phyloP scores from a whole-genome alignment of 2,329 filamentous ascomycete species.

The Pseudocercospora macadamiae region DNA sequence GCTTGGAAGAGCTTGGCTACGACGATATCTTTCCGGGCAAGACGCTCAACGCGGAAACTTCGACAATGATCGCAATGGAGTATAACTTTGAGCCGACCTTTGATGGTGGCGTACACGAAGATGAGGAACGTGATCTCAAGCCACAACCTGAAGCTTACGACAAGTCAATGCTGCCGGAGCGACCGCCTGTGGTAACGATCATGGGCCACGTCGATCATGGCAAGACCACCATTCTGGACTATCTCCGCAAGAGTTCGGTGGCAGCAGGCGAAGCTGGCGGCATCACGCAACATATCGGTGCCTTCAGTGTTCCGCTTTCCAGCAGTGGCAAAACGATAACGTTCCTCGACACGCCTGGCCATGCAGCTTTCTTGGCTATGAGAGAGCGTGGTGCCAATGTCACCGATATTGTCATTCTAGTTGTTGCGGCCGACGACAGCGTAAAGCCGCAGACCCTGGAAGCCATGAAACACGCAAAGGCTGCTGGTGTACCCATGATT shows the following conservation, averaged over 20 bases:
- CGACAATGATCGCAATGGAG: conserved; percentile 85
- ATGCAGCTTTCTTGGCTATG: conserved; percentile 95
- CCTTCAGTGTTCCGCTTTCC: conserved; percentile 85
- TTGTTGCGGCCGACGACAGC: conserved; percentile 94
- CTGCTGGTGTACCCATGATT: conserved; percentile 88
- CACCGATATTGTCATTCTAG: conserved; percentile 93
- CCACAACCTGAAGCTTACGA: conserved; percentile 71
- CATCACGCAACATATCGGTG: conserved; percentile 98
- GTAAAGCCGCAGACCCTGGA: conserved; percentile 97
- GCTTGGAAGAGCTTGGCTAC: conserved; percentile 85
- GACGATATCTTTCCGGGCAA: conserved; percentile 81
- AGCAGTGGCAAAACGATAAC: conserved; percentile 82
- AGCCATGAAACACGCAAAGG: conserved; percentile 88
- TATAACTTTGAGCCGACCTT: conserved; percentile 84
- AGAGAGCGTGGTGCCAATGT: conserved; percentile 92
- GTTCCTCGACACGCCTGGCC: conserved; percentile 94
- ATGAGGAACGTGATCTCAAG: conserved; percentile 71
- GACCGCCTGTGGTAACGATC: conserved; percentile 95
- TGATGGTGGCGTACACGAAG: conserved; percentile 52
- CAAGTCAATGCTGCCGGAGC: conserved; percentile 65
- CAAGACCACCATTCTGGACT: conserved; percentile 95
- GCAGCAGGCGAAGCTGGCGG: conserved; percentile 91
- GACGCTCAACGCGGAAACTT: conserved; percentile 87
- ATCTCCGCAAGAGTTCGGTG: conserved; percentile 87
- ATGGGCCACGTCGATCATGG: conserved; percentile 99